Conservation (phyloP, 2,329 filamentous ascomycete species). For the Colletotrichum limetticola region DNA sequence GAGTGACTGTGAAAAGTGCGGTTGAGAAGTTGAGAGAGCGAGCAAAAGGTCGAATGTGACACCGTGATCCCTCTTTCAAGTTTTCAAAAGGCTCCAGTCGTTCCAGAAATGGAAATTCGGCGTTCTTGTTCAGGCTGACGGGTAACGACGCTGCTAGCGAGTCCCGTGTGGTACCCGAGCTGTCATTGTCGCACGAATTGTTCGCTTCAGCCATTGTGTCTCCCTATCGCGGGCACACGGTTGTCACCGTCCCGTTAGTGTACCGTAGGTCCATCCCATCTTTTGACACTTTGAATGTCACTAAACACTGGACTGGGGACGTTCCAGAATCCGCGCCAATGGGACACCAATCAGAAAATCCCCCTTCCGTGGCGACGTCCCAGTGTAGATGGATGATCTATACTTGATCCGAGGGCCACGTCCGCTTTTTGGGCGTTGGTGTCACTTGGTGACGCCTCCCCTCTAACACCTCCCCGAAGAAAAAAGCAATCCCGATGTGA, state of each 20-base stretch:
- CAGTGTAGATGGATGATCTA: not conserved
- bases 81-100: not conserved
- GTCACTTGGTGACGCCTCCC: no score
- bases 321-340: conserved; percentile 11
- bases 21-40: not conserved
- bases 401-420: not conserved
- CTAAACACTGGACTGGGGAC: not conserved
- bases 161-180: not conserved
- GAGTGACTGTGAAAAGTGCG: conserved; percentile 7
- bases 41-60: not conserved
- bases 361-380: not conserved
- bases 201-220: not conserved
- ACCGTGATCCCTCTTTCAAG: not conserved
- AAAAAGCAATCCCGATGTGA: not conserved
- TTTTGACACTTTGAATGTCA: conserved; percentile 13
- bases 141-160: not conserved
- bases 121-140: not conserved
- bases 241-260: conserved; percentile 3
- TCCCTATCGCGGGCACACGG: not conserved
- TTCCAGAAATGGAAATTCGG: conserved; percentile 11
- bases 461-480: no score
- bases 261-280: not conserved
- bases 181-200: not conserved
- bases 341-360: not conserved
- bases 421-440: not conserved